Percentiles rank a stretch among this genome's conserved stretches.
Evolutionary conservation across 805 yeast species (phyloP).

Genomic region (Brettanomyces naardenensis): DNA sequence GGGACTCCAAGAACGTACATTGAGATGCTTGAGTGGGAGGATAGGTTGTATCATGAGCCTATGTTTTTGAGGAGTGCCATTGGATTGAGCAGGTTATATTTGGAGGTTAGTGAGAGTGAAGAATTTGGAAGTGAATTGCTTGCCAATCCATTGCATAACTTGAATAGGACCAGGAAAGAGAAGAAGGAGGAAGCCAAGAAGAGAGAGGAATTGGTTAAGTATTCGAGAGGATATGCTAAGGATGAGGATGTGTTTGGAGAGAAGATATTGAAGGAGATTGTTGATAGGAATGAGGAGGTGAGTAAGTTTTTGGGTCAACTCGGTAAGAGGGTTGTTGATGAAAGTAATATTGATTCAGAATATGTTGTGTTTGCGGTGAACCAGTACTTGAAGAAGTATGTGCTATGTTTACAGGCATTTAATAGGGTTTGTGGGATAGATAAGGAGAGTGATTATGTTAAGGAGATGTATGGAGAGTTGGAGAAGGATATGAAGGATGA

Average conservation of each 20-base stretch:
- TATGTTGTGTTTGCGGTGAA: conserved; percentile 28
- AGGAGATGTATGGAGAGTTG: conserved; percentile 13
- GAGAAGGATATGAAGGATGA: conserved; percentile 7
- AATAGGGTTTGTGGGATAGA: conserved; percentile 23
- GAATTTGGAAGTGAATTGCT: conserved; percentile 12
- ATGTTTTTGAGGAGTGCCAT: conserved; percentile 60
- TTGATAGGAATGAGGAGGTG: conserved; percentile 18
- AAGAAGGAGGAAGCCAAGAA: conserved; percentile 52
- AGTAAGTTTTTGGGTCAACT: not conserved
- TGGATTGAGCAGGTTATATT: conserved; percentile 54
- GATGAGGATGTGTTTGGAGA: conserved; percentile 60
- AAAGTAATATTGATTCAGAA: conserved; percentile 22
- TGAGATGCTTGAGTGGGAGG: conserved; percentile 77
- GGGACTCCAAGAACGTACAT: conserved; percentile 85
- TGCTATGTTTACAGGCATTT: conserved; percentile 37
- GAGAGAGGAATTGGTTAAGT: conserved; percentile 43
- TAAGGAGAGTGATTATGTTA: conserved; percentile 13
- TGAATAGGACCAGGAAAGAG: conserved; percentile 37
- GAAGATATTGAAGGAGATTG: conserved; percentile 21
- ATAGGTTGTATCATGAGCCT: conserved; percentile 59
- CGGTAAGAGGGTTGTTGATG: not conserved
- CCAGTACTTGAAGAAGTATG: conserved; percentile 32
- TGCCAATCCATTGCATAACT: conserved; percentile 5
- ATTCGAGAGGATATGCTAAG: conserved; percentile 26
- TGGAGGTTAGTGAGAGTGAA: conserved; percentile 29